phyloP scores from a whole-genome alignment of 2,329 filamentous ascomycete genomes.

The Hypoxylon rubiginosum region DNA sequence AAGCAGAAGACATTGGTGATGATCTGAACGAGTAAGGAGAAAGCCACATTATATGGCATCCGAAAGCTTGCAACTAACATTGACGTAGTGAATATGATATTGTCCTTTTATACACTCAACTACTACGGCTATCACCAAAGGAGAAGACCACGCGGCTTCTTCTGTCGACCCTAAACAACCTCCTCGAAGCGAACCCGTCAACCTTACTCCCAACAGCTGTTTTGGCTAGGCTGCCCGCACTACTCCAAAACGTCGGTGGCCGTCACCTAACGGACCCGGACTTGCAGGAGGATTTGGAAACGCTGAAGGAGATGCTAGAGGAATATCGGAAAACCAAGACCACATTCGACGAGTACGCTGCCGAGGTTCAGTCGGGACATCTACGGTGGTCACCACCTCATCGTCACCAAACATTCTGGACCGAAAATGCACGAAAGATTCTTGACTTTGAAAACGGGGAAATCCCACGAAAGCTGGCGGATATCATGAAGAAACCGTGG shows the following conservation, averaged over 20 bases:
- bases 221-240: slow-evolving; percentile 81
- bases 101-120: slow-evolving; percentile 89
- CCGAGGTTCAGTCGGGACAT: slow-evolving; percentile 87
- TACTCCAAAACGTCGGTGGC: slow-evolving; percentile 73
- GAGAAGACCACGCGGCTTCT: slow-evolving; percentile 97
- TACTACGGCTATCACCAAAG: slow-evolving; percentile 92
- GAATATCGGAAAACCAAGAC: slow-evolving; percentile 79
- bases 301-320: slow-evolving; percentile 72
- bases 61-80: slow-evolving; percentile 44
- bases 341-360: slow-evolving; percentile 90
- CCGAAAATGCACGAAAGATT: slow-evolving; percentile 89
- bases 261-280: slow-evolving; percentile 75
- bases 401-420: slow-evolving; percentile 88
- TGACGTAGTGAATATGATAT: slow-evolving; percentile 88
- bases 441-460: slow-evolving; percentile 85
- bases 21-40: slow-evolving; percentile 84
- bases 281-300: slow-evolving; percentile 72
- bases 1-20: slow-evolving; percentile 78
- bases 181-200: slow-evolving; percentile 78
- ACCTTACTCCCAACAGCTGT: slow-evolving; percentile 86
- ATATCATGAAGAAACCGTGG: slow-evolving; percentile 82
- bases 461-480: slow-evolving; percentile 83
- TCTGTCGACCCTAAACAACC: slow-evolving; percentile 88
- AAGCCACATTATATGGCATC: background rate
- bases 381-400: slow-evolving; percentile 94